Evolutionary conservation across 768 basidiomycete species (phyloP).

Genomic region (Tylopilus sp.): DNA sequence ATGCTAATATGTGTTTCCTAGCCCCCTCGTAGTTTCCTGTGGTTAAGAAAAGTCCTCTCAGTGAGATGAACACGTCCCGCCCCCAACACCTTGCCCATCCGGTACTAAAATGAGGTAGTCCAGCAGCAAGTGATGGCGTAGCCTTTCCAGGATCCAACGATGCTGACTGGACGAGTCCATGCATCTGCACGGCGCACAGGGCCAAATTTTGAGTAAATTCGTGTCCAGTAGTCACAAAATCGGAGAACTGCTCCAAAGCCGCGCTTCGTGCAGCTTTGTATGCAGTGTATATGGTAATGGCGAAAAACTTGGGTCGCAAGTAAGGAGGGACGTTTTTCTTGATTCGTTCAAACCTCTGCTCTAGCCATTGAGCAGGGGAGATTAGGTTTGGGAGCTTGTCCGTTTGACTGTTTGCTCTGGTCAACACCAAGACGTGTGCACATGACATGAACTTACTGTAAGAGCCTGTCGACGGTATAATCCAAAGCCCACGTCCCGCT

Average conservation of each 20-base stretch:
- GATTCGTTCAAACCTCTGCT: conserved; percentile 82
- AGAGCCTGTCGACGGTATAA: conserved; percentile 71
- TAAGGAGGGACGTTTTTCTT: conserved; percentile 74
- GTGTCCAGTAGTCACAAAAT: conserved; percentile 82
- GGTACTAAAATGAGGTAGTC: conserved; percentile 88
- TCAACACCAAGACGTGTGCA: conserved; percentile 13
- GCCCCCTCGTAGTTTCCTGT: conserved; percentile 89
- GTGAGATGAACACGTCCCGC: conserved; percentile 88
- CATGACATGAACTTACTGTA: conserved; percentile 48
- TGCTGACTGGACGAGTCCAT: conserved; percentile 86
- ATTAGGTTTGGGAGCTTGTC: conserved; percentile 63
- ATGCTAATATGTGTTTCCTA: conserved; percentile 86
- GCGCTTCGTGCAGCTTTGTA: conserved; percentile 87
- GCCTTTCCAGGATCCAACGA: conserved; percentile 72
- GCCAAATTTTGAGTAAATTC: conserved; percentile 89
- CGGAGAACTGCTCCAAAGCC: conserved; percentile 84
- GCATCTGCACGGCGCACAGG: conserved; percentile 82
- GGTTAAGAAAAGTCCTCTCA: conserved; percentile 89
- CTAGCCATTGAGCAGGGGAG: conserved; percentile 78
- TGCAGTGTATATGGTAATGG: conserved; percentile 83
- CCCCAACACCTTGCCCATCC: conserved; percentile 99
- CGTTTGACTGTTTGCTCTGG: conserved; percentile 44
- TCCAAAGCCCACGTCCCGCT: conserved; percentile 91
- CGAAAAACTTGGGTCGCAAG: conserved; percentile 95
- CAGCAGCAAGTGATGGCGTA: conserved; percentile 87